Conservation (phyloP, 139 green algal species). For the Chlamydomonas incerta region DNA sequence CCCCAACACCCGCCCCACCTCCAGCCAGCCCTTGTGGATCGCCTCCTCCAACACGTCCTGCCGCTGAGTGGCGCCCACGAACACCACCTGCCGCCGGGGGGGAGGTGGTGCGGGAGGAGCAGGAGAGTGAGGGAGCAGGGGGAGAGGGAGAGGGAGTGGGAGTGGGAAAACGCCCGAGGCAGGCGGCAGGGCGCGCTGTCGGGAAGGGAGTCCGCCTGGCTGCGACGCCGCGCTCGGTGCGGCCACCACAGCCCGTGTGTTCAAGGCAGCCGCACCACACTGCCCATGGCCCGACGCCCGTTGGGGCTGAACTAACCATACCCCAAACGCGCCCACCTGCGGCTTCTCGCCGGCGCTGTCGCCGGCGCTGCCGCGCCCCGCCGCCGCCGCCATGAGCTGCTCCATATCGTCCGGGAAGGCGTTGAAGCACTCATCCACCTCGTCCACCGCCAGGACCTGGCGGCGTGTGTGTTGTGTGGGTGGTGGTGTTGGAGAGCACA, state of each 20-base stretch:
- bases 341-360: slow-evolving; percentile 31
- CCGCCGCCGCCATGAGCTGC: slow-evolving; percentile 32
- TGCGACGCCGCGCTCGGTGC: too few relatives aligned
- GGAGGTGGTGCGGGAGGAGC: too few relatives aligned
- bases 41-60: slow-evolving; percentile 53
- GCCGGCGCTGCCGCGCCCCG: not conserved
- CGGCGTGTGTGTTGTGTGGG: not conserved
- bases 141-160: too few relatives aligned
- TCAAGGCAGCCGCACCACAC: too few relatives aligned
- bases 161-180: too few relatives aligned
- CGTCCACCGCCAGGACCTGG: slow-evolving; percentile 64
- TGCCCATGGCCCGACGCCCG: too few relatives aligned
- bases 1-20: slow-evolving; percentile 3
- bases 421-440: slow-evolving; percentile 69
- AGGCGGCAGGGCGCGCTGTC: too few relatives aligned
- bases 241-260: too few relatives aligned
- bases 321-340: slow-evolving; percentile 10
- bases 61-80: slow-evolving; percentile 81
- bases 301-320: not conserved
- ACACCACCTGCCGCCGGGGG: slow-evolving; percentile 71
- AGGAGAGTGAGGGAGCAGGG: too few relatives aligned
- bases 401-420: slow-evolving; percentile 51
- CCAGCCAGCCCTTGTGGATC: slow-evolving; percentile 65
- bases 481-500: too few relatives aligned
- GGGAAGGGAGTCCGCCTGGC: too few relatives aligned